These are phyloP conservation scores for Fusarium decemcellulare DNA, from an alignment of 2,329 filamentous ascomycete genomes.

Conservation along the genomic window DNA sequence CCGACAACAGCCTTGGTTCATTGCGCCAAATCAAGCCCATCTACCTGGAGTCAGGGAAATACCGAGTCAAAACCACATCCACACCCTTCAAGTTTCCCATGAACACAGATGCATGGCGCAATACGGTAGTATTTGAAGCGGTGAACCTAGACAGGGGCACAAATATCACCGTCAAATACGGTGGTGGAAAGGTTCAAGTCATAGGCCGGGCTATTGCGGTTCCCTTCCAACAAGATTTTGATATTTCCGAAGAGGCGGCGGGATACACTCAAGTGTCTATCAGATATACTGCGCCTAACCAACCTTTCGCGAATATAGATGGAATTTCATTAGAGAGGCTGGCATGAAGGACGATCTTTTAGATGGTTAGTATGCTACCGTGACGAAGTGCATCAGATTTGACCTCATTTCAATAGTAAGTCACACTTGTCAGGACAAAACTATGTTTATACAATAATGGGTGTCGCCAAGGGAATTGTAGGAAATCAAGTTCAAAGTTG, in stretches of 20 bases:
- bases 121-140: slow-evolving; percentile 6
- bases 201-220: background rate
- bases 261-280: slow-evolving; percentile 22
- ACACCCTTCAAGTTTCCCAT: background rate
- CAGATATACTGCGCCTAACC: background rate
- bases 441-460: no score
- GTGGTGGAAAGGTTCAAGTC: background rate
- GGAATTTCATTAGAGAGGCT: no score
- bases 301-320: background rate
- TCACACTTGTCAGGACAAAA: no score
- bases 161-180: slow-evolving; percentile 15
- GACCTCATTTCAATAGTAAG: no score
- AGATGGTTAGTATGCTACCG: no score
- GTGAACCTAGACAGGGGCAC: slow-evolving; percentile 16
- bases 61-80: background rate
- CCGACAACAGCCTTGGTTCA: slow-evolving; percentile 5
- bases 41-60: slow-evolving; percentile 20
- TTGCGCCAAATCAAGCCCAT: slow-evolving; percentile 8
- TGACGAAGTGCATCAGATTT: no score
- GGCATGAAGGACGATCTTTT: no score
- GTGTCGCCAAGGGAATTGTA: no score
- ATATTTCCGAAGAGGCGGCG: slow-evolving; percentile 1
- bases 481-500: no score
- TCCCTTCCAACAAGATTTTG: background rate
- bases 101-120: background rate